A percentile compares a stretch with the other conserved stretches of the same genome.
Evolutionary conservation across 441 rosid species (phyloP).

Genomic region (Brassica hybrid): DNA sequence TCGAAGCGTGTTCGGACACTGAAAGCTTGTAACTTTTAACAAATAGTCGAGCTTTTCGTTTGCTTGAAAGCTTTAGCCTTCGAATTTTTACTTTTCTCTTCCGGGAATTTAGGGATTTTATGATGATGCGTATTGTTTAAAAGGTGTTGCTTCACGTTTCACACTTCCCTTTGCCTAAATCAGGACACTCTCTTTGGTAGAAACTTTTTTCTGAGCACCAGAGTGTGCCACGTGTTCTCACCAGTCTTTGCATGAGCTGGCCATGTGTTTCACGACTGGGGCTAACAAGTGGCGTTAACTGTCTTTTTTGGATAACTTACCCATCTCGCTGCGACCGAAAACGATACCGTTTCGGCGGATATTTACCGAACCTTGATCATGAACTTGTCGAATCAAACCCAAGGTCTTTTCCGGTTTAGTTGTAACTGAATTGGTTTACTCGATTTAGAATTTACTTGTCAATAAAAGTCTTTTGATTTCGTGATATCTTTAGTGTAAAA

Average conservation of each 20-base stretch:
- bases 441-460: neutral
- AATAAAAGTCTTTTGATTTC: too few relatives aligned
- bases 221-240: slow-evolving; percentile 33
- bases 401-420: neutral
- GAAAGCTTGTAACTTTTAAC: slow-evolving; percentile 26
- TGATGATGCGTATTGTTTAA: slow-evolving; percentile 20
- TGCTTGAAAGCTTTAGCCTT: slow-evolving; percentile 24
- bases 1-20: slow-evolving; percentile 24
- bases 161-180: slow-evolving; percentile 21
- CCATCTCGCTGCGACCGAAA: slow-evolving; percentile 29
- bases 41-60: neutral
- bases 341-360: slow-evolving; percentile 14
- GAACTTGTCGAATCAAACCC: neutral
- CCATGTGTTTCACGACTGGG: slow-evolving; percentile 27
- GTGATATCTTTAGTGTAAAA: too few relatives aligned
- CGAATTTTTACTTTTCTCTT: neutral
- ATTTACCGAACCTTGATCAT: slow-evolving; percentile 4
- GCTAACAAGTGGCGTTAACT: slow-evolving; percentile 25
- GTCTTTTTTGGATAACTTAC: slow-evolving; percentile 31
- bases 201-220: slow-evolving; percentile 10
- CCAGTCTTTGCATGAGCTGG: slow-evolving; percentile 18
- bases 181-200: slow-evolving; percentile 2
- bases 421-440: neutral
- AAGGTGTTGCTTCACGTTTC: slow-evolving; percentile 41
- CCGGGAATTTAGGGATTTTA: slow-evolving; percentile 40